Evolutionary conservation across 257 asterid species (phyloP).

Genomic region (Petrea volubilis): DNA sequence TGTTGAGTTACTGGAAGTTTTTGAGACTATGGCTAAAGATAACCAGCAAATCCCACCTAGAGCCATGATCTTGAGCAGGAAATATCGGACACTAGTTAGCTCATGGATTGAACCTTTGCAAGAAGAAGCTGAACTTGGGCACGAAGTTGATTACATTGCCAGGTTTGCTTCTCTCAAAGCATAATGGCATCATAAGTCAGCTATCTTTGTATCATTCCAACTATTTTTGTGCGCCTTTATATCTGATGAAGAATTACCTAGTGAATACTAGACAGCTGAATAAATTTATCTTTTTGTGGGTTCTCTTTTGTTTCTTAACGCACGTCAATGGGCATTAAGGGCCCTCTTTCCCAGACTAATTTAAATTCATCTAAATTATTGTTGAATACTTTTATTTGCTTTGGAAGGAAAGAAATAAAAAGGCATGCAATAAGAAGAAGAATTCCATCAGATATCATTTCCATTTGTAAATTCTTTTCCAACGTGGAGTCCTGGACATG

Average conservation of each 20-base stretch:
- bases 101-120: slow-evolving; percentile 99
- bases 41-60: slow-evolving; percentile 84
- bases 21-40: slow-evolving; percentile 85
- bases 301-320: slow-evolving; percentile 3
- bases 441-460: background rate
- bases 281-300: background rate
- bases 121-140: slow-evolving; percentile 99
- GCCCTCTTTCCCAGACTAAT: background rate
- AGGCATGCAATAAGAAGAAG: background rate
- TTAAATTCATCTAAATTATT: background rate
- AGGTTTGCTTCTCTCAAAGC: slow-evolving; percentile 53
- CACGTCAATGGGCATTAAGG: background rate
- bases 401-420: background rate
- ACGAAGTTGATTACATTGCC: slow-evolving; percentile 90
- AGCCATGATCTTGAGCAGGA: slow-evolving; percentile 93
- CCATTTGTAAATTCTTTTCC: background rate
- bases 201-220: slow-evolving; percentile 4
- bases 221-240: slow-evolving; percentile 14
- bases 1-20: slow-evolving; percentile 85
- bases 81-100: slow-evolving; percentile 93
- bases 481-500: background rate
- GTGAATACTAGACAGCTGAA: background rate
- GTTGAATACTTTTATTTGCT: background rate
- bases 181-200: slow-evolving; percentile 22
- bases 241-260: slow-evolving; percentile 3